Evolutionary conservation across 1,139 yeast genomes (phyloP).

Genomic region (Yueomyces sp.): DNA sequence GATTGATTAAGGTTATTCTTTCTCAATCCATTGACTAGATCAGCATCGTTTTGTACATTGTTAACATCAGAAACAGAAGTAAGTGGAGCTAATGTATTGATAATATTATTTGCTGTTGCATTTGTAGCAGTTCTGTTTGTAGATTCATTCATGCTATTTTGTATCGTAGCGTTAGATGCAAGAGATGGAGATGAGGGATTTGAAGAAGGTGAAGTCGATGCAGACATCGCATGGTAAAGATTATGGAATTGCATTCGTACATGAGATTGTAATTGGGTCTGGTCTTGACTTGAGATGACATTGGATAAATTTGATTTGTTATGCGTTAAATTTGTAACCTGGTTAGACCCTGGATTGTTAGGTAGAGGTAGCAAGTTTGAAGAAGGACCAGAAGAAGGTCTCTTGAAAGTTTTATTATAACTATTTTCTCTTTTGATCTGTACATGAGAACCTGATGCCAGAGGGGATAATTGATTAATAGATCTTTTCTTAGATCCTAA

Average conservation of each 20-base stretch:
- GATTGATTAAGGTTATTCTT: no score
- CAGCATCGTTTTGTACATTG: no score
- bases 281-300: not conserved
- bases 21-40: no score
- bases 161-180: not conserved
- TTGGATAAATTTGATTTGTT: no score
- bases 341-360: not conserved
- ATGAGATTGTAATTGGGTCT: slow-evolving; percentile 9
- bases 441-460: not conserved
- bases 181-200: not conserved
- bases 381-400: not conserved
- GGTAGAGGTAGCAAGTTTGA: not conserved
- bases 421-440: not conserved
- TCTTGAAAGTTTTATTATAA: not conserved
- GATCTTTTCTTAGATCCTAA: not conserved
- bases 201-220: not conserved
- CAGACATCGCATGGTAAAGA: slow-evolving; percentile 8
- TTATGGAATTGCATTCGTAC: slow-evolving; percentile 15
- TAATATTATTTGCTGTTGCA: not conserved
- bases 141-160: not conserved
- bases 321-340: not conserved
- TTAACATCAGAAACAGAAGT: no score
- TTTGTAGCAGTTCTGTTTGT: not conserved
- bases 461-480: not conserved
- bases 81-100: not conserved